phyloP scores from a whole-genome alignment of 179 eudicot genomes.

The Amaranthus tricolor region DNA sequence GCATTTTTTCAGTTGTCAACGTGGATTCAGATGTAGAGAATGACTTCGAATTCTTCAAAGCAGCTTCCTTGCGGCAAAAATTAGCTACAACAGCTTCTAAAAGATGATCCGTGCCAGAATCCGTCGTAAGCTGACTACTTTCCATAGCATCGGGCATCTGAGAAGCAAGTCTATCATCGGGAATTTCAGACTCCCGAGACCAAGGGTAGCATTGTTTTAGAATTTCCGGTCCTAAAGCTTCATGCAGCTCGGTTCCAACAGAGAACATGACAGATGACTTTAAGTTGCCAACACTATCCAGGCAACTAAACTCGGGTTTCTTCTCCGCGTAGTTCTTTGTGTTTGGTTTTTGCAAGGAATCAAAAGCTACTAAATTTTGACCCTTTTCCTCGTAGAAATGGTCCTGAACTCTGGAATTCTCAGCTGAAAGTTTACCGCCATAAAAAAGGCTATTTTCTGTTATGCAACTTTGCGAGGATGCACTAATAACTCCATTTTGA shows the following conservation, averaged over 20 bases:
- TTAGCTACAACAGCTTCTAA: conserved; percentile 87
- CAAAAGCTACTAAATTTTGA: conserved; percentile 19
- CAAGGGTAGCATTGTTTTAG: conserved; percentile 33
- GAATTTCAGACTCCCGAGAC: conserved; percentile 40
- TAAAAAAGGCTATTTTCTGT: conserved; percentile 29
- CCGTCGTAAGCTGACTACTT: conserved; percentile 47
- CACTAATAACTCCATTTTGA: conserved; percentile 15
- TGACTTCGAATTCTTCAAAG: conserved; percentile 33
- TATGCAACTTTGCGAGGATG: conserved; percentile 30
- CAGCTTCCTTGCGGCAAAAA: conserved; percentile 39
- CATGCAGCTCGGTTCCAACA: conserved; percentile 77
- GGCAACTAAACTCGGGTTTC: conserved; percentile 22
- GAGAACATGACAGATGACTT: conserved; percentile 40
- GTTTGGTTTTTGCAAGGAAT: conserved; percentile 18
- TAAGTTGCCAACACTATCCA: conserved; percentile 24
- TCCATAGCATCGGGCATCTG: conserved; percentile 44
- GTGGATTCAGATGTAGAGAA: conserved; percentile 47
- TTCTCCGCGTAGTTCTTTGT: conserved; percentile 15
- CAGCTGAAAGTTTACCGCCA: conserved; percentile 30
- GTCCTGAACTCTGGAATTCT: conserved; percentile 18
- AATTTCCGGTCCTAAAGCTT: conserved; percentile 69
- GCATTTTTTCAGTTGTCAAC: conserved; percentile 53
- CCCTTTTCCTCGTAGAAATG: conserved; percentile 14
- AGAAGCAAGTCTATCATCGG: conserved; percentile 30
- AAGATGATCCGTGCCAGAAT: conserved; percentile 63